These are phyloP conservation scores for Meyerozyma guilliermondii DNA, from an alignment of 1,139 yeast genomes.

Conservation along the genomic window DNA sequence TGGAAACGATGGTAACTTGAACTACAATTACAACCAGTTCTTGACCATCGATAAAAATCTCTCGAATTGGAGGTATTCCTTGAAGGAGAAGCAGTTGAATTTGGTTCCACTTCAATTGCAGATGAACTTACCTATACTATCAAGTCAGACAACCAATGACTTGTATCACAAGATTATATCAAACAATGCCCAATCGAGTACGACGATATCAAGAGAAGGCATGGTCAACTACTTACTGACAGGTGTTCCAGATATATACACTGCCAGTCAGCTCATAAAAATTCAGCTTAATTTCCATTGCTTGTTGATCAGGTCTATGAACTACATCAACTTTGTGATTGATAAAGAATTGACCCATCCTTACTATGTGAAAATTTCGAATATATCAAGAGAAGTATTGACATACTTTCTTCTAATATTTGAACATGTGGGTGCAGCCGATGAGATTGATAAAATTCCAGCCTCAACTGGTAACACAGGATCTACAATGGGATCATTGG, in stretches of 20 bases:
- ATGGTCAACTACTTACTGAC: slow-evolving; percentile 23
- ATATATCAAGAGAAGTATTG: slow-evolving; percentile 36
- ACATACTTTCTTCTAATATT: slow-evolving; percentile 36
- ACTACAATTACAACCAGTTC: slow-evolving; percentile 43
- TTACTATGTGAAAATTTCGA: slow-evolving; percentile 32
- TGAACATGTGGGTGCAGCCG: slow-evolving; percentile 18
- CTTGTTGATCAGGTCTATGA: slow-evolving; percentile 38
- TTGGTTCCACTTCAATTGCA: slow-evolving; percentile 25
- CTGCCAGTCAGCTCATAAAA: slow-evolving; percentile 38
- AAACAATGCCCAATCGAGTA: slow-evolving; percentile 9
- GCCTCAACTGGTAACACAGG: slow-evolving; percentile 6
- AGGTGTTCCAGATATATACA: slow-evolving; percentile 37
- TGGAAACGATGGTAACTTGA: slow-evolving; percentile 47
- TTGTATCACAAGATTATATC: slow-evolving; percentile 31
- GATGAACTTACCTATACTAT: slow-evolving; percentile 33
- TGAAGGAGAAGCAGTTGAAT: slow-evolving; percentile 27
- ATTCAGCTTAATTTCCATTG: slow-evolving; percentile 44
- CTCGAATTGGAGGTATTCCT: slow-evolving; percentile 38
- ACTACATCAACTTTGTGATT: slow-evolving; percentile 42
- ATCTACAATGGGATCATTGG: slow-evolving; percentile 14
- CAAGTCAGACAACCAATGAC: slow-evolving; percentile 19
- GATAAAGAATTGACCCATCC: slow-evolving; percentile 38
- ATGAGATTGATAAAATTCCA: slow-evolving; percentile 4
- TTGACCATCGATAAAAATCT: slow-evolving; percentile 41
- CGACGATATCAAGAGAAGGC: slow-evolving; percentile 27